These are phyloP conservation scores for Bipolaris gigantea DNA, from an alignment of 2,329 filamentous ascomycete genomes.

Conservation along the genomic window DNA sequence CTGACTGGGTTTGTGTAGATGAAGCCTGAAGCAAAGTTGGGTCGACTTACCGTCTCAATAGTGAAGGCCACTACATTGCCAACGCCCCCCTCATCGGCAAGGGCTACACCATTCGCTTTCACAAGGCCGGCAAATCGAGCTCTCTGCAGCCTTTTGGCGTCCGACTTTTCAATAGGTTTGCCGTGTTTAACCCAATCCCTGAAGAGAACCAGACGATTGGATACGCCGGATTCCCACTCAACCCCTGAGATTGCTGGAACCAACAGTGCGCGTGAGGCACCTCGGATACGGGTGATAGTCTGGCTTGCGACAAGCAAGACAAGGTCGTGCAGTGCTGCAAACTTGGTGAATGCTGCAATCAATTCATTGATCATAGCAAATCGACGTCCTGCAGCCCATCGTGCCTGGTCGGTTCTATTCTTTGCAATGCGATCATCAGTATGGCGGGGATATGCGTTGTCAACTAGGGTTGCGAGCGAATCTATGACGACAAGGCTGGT, in stretches of 20 bases:
- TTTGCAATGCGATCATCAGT: conserved; percentile 49
- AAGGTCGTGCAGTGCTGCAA: conserved; percentile 72
- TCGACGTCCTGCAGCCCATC: conserved; percentile 53
- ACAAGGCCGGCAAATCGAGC: conserved; percentile 50
- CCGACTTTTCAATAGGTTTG: conserved; percentile 28
- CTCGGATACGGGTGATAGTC: conserved; percentile 77
- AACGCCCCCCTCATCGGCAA: conserved; percentile 47
- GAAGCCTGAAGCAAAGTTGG: conserved; percentile 30
- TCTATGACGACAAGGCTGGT: conserved; percentile 76
- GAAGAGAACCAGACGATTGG: conserved; percentile 75
- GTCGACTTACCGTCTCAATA: conserved; percentile 51
- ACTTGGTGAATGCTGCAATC: conserved; percentile 62
- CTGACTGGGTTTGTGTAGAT: conserved; percentile 20
- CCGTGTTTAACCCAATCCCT: conserved; percentile 62
- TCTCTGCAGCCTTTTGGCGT: conserved; percentile 36
- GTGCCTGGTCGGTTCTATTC: conserved; percentile 48
- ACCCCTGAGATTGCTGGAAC: conserved; percentile 73
- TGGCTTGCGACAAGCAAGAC: conserved; percentile 78
- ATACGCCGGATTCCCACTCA: conserved; percentile 79
- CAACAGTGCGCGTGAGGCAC: conserved; percentile 67
- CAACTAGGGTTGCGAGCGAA: conserved; percentile 74
- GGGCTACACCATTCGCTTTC: conserved; percentile 47
- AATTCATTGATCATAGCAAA: conserved; percentile 70
- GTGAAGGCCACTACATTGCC: conserved; percentile 56
- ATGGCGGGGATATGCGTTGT: conserved; percentile 71